Evolutionary conservation across 2,329 filamentous ascomycete genomes (phyloP).

Genomic region (Aspergillus jensenii): DNA sequence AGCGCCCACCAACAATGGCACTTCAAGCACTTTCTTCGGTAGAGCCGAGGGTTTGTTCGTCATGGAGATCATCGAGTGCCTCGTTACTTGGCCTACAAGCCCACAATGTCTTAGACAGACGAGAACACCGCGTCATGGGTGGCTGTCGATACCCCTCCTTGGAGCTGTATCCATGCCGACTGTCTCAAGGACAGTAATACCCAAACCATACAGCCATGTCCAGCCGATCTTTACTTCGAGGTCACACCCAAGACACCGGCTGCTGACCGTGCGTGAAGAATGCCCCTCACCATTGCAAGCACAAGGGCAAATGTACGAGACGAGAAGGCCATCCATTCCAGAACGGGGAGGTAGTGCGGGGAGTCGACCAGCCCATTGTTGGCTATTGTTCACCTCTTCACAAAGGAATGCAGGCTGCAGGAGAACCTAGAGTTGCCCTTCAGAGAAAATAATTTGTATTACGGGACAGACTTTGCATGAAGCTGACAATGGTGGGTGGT

Average conservation of each 20-base stretch:
- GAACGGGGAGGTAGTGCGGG: not conserved
- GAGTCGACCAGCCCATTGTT: not conserved
- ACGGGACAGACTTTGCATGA: constrained; percentile 2
- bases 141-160: not conserved
- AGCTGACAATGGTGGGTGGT: not conserved
- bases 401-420: not conserved
- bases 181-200: not conserved
- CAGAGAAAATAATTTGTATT: not conserved
- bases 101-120: not conserved
- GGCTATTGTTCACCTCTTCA: not conserved
- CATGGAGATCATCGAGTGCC: not conserved
- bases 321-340: not conserved
- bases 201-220: not conserved
- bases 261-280: not conserved
- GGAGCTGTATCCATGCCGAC: not conserved
- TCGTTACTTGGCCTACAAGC: not conserved
- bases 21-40: not conserved
- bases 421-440: not conserved
- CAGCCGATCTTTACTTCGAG: not conserved
- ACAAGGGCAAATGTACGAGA: not conserved
- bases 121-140: not conserved
- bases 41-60: not conserved
- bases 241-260: not conserved
- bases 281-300: not conserved
- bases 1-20: constrained; percentile 4